These are phyloP conservation scores for Pythium brassicae DNA, from an alignment of 352 stramenopile species.

Conservation along the genomic window DNA sequence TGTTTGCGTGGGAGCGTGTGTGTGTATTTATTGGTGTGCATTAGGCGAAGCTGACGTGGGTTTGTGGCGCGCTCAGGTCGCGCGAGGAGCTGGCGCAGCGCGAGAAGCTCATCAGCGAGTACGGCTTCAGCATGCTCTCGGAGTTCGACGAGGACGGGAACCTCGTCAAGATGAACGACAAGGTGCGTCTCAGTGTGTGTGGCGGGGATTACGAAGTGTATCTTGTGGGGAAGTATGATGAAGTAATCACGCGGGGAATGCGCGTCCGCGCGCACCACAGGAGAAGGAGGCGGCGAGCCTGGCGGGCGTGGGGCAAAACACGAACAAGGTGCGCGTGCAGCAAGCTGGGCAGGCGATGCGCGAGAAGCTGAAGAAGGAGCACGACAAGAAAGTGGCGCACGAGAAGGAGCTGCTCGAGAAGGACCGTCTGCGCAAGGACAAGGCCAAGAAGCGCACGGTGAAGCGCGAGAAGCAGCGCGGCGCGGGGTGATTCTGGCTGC, in stretches of 20 bases:
- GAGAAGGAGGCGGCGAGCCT: conserved; percentile 31
- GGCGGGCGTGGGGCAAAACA: conserved; percentile 29
- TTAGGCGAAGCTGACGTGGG: no score
- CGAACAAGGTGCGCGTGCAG: conserved; percentile 39
- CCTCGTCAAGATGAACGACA: conserved; percentile 71
- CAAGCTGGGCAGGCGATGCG: conserved; percentile 30
- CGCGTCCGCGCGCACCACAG: conserved; percentile 5
- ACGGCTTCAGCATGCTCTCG: conserved; percentile 72
- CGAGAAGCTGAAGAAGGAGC: conserved; percentile 54
- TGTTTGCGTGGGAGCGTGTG: neutral
- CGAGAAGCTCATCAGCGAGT: conserved; percentile 78
- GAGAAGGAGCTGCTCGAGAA: conserved; percentile 52
- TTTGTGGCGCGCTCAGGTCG: conserved; percentile 16
- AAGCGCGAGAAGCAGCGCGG: conserved; percentile 62
- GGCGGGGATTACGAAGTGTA: no score
- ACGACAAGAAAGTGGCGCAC: conserved; percentile 47
- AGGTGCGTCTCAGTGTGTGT: conserved; percentile 23
- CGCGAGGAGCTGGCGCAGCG: conserved; percentile 58
- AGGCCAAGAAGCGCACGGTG: conserved; percentile 48
- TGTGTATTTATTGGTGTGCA: neutral
- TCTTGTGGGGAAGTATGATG: no score
- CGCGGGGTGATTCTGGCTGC: conserved; percentile 30
- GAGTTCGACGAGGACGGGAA: conserved; percentile 85
- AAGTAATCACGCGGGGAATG: neutral
- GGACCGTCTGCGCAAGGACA: conserved; percentile 47